Base-by-base conservation (phyloP, 23 red algal species). In the Gracilaria gracilis region DNA sequence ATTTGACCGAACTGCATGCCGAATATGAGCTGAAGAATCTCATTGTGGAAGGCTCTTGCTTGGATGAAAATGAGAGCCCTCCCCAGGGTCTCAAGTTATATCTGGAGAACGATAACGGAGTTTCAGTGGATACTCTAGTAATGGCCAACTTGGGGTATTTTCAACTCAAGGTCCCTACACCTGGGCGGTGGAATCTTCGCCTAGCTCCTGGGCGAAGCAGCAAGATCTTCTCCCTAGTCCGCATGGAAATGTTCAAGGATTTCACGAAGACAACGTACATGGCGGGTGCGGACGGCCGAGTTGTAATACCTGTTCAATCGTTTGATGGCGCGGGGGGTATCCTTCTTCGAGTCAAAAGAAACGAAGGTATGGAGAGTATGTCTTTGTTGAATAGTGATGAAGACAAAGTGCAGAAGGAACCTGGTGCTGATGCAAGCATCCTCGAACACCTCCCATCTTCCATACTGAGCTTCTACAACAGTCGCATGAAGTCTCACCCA, bases 81-180 rank as follows among this genome's bases (percentile, higher is more conserved):
- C 88, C 96, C 29, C 93, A 83, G 48, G 93, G 97, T 23, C 79
- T 98, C 55, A 75, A 82, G 46, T 42, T 99, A 57, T 46, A 61
- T 32, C 84, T 93, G 12, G 62, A 79, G 35, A 67, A 69, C 57
- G 76, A 87, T 9, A 64, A 64, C 31, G 74, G 61, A 0, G 64
- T 82, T 12, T 70, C 74, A 25, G 87, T 77, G 20, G 97, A 99
- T 79, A 99, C 97, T 0, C 38, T 99, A 23, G 97, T 99, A 7
- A 99, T 99, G 97, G 90, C 82, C 24, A 96, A 96, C 46, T 62
- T 96, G 80, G 97, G 97, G 27, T 99, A 99, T 66, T 99, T 95
- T 89, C 97, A 99, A 76, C 82, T 99, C 0, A 91, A 92, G 70
- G 84, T 91, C 23, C 65, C 92, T 9, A 67, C 70, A 32, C 96